Evolutionary conservation across 805 yeast genomes (phyloP), one percentile per base, ranked within the genome.

Genomic region (Yarrowia sp.): DNA sequence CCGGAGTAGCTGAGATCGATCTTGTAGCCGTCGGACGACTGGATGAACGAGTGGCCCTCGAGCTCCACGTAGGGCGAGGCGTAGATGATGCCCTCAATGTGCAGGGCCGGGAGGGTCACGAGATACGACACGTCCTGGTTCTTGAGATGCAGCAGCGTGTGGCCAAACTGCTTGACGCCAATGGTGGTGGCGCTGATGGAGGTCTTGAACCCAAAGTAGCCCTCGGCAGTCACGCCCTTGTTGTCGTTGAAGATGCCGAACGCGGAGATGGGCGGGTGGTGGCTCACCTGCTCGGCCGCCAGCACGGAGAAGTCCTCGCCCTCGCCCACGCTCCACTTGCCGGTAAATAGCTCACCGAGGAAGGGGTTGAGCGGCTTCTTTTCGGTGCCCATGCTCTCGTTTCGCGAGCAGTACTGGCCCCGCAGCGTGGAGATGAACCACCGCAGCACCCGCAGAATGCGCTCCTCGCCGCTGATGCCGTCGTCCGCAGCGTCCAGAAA

Each of bases 191-290:
- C 83, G 30, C 93, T 84, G 79, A 95, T 88, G 24, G 91, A 86
- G 33, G 98, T 93, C 77, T 86, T 90, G 74, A 94, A 86, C 46
- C 94, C 94, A 75, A 91, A 93, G 80, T 91, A 94, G 66, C 99
- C 99, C 77, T 93, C 90, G 70, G 92, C 81, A 49, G 81, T 79
- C 33, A 89, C 88, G 40, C 87, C 83, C 76, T 88, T 83, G 73
- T 86, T 85, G 70, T 87, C 90, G 76, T 92, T 92, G 74, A 85
- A 80, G 68, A 95, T 85, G 50, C 92, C 85, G 76, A 92, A 95
- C 8, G 95, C 98, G n/a, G 98, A 93, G 42, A 90, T 88, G 33
- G 99, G 98, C 17, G 99, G 99, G 78, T 95, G 99, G 79, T 95
- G 99, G 70, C 93, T 87, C 14, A 95, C 98, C 79, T 95, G 99